phyloP scores from a whole-genome alignment of 345 rosid species.

The Camelina neglecta region DNA sequence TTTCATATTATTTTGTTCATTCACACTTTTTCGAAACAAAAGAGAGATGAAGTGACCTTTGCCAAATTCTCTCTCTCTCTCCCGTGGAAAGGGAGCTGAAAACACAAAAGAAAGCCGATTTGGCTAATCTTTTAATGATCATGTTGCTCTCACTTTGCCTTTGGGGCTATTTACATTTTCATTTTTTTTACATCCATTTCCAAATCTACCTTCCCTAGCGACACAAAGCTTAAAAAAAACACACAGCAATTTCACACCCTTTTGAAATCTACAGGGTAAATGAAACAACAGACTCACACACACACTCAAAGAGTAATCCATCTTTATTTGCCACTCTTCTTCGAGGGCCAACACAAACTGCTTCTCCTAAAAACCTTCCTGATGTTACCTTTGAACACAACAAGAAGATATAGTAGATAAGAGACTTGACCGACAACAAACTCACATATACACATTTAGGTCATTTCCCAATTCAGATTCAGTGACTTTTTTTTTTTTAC shows the following conservation, averaged over 20 bases:
- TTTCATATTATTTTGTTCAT: not conserved
- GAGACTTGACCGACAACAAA: not conserved
- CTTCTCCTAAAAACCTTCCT: constrained; percentile 8
- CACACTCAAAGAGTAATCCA: constrained; percentile 1
- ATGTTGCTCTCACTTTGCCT: constrained; percentile 20
- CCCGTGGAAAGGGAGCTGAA: constrained; percentile 29
- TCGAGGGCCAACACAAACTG: constrained; percentile 33
- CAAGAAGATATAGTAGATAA: not conserved
- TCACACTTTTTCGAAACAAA: constrained; percentile 22
- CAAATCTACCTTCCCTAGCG: constrained; percentile 13
- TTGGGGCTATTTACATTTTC: constrained; percentile 25
- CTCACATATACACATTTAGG: not conserved
- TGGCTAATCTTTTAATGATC: constrained; percentile 24
- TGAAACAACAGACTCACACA: not conserved
- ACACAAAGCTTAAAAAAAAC: not conserved
- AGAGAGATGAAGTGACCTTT: constrained; percentile 33
- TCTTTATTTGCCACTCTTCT: constrained; percentile 44
- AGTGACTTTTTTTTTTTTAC: not conserved
- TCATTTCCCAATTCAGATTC: not conserved
- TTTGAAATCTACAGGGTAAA: constrained; percentile 8
- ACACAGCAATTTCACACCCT: constrained; percentile 17
- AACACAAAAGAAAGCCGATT: constrained; percentile 29
- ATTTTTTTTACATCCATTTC: constrained; percentile 5
- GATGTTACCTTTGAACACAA: constrained; percentile 22
- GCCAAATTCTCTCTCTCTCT: constrained; percentile 28